A percentile compares a stretch with the other conserved stretches of the same genome.
These are phyloP conservation scores for Leptographium radiaticola DNA, from an alignment of 2,329 filamentous ascomycete genomes.

Conservation along the genomic window DNA sequence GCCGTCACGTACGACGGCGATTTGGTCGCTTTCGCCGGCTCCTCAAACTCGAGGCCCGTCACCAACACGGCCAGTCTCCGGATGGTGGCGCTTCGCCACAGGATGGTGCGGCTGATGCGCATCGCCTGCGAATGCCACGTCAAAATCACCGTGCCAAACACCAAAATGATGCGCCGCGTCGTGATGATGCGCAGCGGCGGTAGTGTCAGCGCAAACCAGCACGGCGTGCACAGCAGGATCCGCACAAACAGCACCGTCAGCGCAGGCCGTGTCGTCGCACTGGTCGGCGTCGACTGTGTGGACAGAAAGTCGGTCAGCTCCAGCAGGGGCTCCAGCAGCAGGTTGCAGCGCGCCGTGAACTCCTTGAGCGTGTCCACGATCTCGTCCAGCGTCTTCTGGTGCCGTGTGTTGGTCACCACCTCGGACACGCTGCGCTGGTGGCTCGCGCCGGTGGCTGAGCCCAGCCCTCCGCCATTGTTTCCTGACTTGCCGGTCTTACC, in stretches of 20 bases:
- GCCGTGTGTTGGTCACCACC: conserved; percentile 46
- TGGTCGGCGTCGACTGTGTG: conserved; percentile 79
- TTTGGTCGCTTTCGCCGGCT: conserved; percentile 22
- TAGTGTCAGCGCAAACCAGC: conserved; percentile 70
- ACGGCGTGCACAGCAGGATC: conserved; percentile 72
- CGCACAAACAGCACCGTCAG: conserved; percentile 82
- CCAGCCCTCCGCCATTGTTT: background rate
- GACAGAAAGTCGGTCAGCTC: conserved; percentile 87
- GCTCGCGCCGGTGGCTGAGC: conserved; percentile 10
- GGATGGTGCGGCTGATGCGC: conserved; percentile 68
- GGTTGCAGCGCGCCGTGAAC: conserved; percentile 84
- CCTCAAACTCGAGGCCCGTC: conserved; percentile 67
- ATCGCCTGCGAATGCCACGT: conserved; percentile 89
- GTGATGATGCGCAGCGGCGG: conserved; percentile 79
- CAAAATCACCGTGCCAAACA: conserved; percentile 71
- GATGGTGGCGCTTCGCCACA: conserved; percentile 77
- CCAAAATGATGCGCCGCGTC: conserved; percentile 69
- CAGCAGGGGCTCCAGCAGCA: conserved; percentile 77
- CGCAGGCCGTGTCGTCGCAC: conserved; percentile 79
- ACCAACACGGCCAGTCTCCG: conserved; percentile 56
- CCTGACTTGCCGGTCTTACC: background rate
- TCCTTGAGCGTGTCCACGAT: conserved; percentile 89
- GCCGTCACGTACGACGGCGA: conserved; percentile 14
- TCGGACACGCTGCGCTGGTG: conserved; percentile 36
- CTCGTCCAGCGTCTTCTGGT: conserved; percentile 92